phyloP scores from a whole-genome alignment of 2,329 filamentous ascomycete genomes.

The Aspergillus pseudoglaucus region DNA sequence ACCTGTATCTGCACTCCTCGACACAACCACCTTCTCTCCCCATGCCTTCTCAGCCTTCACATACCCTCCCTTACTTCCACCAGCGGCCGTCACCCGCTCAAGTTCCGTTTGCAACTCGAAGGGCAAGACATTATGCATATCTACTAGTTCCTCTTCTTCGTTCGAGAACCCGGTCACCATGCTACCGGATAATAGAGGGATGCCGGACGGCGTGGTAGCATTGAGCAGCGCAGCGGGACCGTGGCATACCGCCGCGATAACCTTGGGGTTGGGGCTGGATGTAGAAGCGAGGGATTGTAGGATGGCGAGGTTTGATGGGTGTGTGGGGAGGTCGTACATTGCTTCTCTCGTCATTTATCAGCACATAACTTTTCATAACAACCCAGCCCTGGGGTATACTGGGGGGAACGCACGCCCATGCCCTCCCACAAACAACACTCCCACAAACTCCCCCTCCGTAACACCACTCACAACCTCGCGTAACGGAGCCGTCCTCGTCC shows the following conservation, averaged over 20 bases:
- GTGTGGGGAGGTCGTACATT: conserved; percentile 44
- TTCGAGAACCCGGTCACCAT: conserved; percentile 45
- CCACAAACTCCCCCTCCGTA: conserved; percentile 54
- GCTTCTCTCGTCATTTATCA: conserved; percentile 14
- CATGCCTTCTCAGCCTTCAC: conserved; percentile 39
- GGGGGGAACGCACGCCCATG: conserved; percentile 48
- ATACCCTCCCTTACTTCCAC: conserved; percentile 27
- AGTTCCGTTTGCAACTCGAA: conserved; percentile 44
- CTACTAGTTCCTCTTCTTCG: conserved; percentile 39
- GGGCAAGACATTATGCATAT: conserved; percentile 37
- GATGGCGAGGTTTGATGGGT: conserved; percentile 14
- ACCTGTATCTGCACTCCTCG: conserved; percentile 11
- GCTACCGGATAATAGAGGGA: conserved; percentile 35
- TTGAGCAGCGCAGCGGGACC: conserved; percentile 41
- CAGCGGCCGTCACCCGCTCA: conserved; percentile 25
- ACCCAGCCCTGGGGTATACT: too few species aligned
- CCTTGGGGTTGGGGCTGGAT: conserved; percentile 41
- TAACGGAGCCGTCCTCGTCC: conserved; percentile 55
- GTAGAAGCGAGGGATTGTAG: conserved; percentile 40
- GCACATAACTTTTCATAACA: too few species aligned
- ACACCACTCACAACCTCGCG: conserved; percentile 35
- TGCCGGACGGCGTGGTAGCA: conserved; percentile 38
- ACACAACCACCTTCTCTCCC: conserved; percentile 39
- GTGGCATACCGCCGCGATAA: conserved; percentile 45
- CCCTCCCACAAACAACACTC: conserved; percentile 51